A percentile compares a stretch with the other conserved stretches of the same genome.
Evolutionary conservation across 106 monocot species (phyloP).

Genomic region (Dioscorea dumetorum): DNA sequence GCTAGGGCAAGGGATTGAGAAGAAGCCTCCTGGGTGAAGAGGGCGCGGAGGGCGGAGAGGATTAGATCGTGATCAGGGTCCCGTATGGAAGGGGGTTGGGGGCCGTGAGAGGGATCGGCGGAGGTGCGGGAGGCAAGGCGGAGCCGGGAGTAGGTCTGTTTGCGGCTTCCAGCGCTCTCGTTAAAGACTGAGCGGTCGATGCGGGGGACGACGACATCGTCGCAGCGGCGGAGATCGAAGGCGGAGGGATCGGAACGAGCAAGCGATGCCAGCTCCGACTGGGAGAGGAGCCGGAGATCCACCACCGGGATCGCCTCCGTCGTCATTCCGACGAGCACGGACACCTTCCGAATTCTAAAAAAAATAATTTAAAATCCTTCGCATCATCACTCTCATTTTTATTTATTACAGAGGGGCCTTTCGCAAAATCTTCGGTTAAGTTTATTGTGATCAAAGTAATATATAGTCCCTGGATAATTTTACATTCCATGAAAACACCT

Average conservation of each 20-base stretch:
- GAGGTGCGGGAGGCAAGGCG: slow-evolving; percentile 45
- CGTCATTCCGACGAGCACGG: slow-evolving; percentile 7
- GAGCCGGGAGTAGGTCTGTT: slow-evolving; percentile 81
- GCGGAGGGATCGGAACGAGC: slow-evolving; percentile 32
- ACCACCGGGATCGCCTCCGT: slow-evolving; percentile 56
- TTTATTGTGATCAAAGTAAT: too few relatives aligned
- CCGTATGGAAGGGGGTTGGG: slow-evolving; percentile 21
- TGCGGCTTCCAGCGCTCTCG: slow-evolving; percentile 82
- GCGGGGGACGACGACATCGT: slow-evolving; percentile 54
- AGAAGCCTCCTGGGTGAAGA: slow-evolving; percentile 24
- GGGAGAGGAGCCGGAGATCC: slow-evolving; percentile 67
- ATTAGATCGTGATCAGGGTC: slow-evolving; percentile 42
- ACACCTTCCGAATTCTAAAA: too few relatives aligned
- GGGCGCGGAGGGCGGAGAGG: slow-evolving; percentile 37
- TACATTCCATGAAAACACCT: too few relatives aligned
- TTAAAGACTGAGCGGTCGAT: slow-evolving; percentile 90
- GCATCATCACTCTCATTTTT: too few relatives aligned
- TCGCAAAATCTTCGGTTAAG: too few relatives aligned
- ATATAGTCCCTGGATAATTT: too few relatives aligned
- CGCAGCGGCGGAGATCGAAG: slow-evolving; percentile 26
- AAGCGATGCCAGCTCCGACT: slow-evolving; percentile 47
- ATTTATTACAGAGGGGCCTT: too few relatives aligned
- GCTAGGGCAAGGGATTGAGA: neutral
- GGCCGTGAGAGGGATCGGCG: slow-evolving; percentile 15
- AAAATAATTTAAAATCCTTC: too few relatives aligned